Conservation (phyloP, 495 filamentous ascomycete species). For the Diplogelasinospora grovesii region DNA sequence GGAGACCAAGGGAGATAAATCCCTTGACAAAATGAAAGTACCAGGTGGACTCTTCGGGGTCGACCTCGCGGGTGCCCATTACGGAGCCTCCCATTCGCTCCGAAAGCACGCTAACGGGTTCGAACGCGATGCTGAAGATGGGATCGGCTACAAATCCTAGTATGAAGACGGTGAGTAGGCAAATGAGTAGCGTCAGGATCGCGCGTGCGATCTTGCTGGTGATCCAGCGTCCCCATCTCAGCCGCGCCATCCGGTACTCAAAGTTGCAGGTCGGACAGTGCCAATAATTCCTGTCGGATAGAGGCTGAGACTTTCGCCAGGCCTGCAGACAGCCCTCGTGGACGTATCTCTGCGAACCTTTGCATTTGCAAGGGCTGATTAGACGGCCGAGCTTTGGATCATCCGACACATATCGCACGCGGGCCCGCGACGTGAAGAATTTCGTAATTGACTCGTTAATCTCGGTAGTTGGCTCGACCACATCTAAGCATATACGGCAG, state of each 20-base stretch:
- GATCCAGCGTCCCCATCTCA: constrained; percentile 69
- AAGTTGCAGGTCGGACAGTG: constrained; percentile 86
- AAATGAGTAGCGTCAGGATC: constrained; percentile 59
- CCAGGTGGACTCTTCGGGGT: constrained; percentile 53
- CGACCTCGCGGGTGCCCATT: constrained; percentile 32
- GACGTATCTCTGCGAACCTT: constrained; percentile 86
- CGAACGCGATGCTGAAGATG: constrained; percentile 80
- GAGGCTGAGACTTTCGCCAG: constrained; percentile 74
- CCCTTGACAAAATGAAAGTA: constrained; percentile 81
- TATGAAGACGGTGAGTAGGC: constrained; percentile 63
- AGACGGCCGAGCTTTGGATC: constrained; percentile 72
- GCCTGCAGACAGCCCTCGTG: constrained; percentile 87
- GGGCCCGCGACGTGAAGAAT: constrained; percentile 54
- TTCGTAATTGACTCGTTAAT: constrained; percentile 53
- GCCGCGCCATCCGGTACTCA: constrained; percentile 70
- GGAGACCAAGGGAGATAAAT: constrained; percentile 70
- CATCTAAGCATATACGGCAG: constrained; percentile 91
- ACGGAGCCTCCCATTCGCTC: constrained; percentile 39
- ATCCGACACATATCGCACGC: constrained; percentile 67
- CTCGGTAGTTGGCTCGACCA: constrained; percentile 69
- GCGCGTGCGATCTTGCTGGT: constrained; percentile 60
- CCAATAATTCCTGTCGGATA: constrained; percentile 66
- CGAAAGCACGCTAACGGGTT: no score
- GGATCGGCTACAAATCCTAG: constrained; percentile 90
- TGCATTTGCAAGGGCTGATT: constrained; percentile 89